phyloP scores from a whole-genome alignment of 1,139 yeast species.

The Debaryomycetaceae sp. region DNA sequence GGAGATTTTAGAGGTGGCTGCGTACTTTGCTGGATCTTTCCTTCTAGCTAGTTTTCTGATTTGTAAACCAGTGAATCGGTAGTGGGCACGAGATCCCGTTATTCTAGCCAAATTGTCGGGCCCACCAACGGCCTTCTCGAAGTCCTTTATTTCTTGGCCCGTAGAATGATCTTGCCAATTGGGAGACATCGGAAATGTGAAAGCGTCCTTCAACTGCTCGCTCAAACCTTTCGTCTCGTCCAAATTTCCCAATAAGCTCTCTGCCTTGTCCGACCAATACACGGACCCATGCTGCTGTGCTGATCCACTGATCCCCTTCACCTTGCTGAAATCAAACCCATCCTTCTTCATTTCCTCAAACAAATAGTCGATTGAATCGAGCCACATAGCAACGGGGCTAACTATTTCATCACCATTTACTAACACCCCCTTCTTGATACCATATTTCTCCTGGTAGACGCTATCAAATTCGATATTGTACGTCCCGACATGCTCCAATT shows the following conservation, averaged over 20 bases:
- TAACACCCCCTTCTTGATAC: slow-evolving; percentile 69
- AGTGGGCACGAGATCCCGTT: slow-evolving; percentile 88
- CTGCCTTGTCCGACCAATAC: slow-evolving; percentile 61
- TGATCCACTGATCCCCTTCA: slow-evolving; percentile 77
- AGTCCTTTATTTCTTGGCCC: slow-evolving; percentile 56
- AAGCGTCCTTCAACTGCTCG: slow-evolving; percentile 48
- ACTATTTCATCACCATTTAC: slow-evolving; percentile 49
- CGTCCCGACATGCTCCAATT: slow-evolving; percentile 51
- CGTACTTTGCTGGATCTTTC: slow-evolving; percentile 49
- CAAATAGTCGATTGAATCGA: slow-evolving; percentile 72
- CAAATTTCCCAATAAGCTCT: slow-evolving; percentile 30
- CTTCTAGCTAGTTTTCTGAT: slow-evolving; percentile 67
- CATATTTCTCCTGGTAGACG: slow-evolving; percentile 53
- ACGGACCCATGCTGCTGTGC: slow-evolving; percentile 94
- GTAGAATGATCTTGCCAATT: slow-evolving; percentile 97
- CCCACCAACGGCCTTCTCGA: slow-evolving; percentile 65
- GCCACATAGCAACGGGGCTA: slow-evolving; percentile 90
- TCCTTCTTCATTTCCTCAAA: slow-evolving; percentile 52
- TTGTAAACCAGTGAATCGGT: slow-evolving; percentile 87
- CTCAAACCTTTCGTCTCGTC: slow-evolving; percentile 24
- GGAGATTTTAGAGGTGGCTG: slow-evolving; percentile 58
- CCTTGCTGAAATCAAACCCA: slow-evolving; percentile 54
- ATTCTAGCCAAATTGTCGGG: slow-evolving; percentile 58
- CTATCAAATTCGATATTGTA: slow-evolving; percentile 71
- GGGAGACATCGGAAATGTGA: slow-evolving; percentile 68